Percentiles rank a stretch among this genome's conserved stretches.
Conservation (phyloP, 208 protist species). For the Crithidia bombi region DNA sequence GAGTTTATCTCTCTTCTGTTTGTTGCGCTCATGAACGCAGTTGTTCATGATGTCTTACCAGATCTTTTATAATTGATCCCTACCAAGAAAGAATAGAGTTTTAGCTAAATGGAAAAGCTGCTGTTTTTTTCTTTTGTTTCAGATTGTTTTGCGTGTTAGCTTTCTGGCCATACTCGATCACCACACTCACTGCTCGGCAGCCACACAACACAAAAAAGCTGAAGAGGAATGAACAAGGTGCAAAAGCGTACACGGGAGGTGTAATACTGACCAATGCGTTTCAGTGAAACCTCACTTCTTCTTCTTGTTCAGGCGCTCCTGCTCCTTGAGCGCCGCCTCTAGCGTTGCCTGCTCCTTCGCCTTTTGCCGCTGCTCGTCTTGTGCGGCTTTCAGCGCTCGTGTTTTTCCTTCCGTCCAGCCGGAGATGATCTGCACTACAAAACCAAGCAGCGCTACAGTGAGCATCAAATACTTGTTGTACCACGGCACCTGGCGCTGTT, state of each 20-base stretch:
- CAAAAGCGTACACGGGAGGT: too few relatives aligned
- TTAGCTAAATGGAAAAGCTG: too few relatives aligned
- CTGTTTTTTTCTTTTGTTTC: too few relatives aligned
- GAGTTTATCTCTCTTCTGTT: too few relatives aligned
- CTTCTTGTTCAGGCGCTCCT: constrained; percentile 9
- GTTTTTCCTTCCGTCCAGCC: constrained; percentile 48
- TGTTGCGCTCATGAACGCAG: too few relatives aligned
- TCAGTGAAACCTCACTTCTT: constrained; percentile 15
- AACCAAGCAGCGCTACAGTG: constrained; percentile 29
- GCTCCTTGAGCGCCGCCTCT: constrained; percentile 20
- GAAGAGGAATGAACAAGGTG: background rate
- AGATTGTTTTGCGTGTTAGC: too few relatives aligned
- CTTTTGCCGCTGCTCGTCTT: constrained; percentile 28
- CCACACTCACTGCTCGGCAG: too few relatives aligned
- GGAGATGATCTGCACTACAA: constrained; percentile 52
- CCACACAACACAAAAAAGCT: background rate
- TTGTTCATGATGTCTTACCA: too few relatives aligned
- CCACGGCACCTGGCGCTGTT: constrained; percentile 22
- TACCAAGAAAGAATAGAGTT: too few relatives aligned
- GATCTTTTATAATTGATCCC: too few relatives aligned
- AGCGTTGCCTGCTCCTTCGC: constrained; percentile 30
- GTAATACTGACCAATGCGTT: background rate
- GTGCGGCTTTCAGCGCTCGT: constrained; percentile 15
- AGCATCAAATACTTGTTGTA: constrained; percentile 43
- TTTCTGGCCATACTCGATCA: too few relatives aligned